Percentiles rank a stretch among this genome's conserved stretches.
Evolutionary conservation across 257 asterid genomes (phyloP).

Genomic region (Solanum pinnatisectum): DNA sequence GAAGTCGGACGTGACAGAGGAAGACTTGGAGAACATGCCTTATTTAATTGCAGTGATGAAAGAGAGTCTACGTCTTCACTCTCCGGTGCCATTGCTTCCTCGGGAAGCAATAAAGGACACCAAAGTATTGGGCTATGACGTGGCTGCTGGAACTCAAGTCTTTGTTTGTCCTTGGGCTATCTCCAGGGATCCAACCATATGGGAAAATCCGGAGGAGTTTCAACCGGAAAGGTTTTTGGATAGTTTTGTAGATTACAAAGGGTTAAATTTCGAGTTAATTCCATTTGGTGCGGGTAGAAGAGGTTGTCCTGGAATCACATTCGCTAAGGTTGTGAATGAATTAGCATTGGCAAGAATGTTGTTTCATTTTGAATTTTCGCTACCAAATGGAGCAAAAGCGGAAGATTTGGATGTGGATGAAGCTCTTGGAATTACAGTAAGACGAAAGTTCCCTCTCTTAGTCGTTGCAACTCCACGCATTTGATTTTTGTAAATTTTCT

Average conservation of each 20-base stretch:
- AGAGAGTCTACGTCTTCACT: constrained; percentile 28
- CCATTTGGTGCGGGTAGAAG: constrained; percentile 56
- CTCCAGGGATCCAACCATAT: constrained; percentile 22
- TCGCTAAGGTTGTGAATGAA: constrained; percentile 15
- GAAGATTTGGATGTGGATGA: constrained; percentile 33
- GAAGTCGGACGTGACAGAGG: constrained; percentile 14
- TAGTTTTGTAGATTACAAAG: constrained; percentile 18
- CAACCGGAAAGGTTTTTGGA: constrained; percentile 38
- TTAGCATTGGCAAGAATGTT: constrained; percentile 29
- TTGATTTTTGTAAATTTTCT: not conserved
- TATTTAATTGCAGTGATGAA: constrained; percentile 36
- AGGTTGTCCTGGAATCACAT: constrained; percentile 35
- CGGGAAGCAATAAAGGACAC: constrained; percentile 30
- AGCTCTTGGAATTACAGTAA: not conserved
- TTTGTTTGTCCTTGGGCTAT: constrained; percentile 44
- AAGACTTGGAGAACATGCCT: constrained; percentile 25
- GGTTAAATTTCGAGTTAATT: constrained; percentile 26
- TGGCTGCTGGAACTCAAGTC: constrained; percentile 21
- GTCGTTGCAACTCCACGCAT: constrained; percentile 7
- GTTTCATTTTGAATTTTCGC: constrained; percentile 13
- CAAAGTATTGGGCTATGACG: constrained; percentile 30
- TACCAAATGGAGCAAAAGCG: constrained; percentile 12
- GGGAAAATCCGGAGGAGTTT: constrained; percentile 43
- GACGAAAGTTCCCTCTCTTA: constrained; percentile 16
- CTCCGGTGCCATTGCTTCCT: constrained; percentile 40